phyloP scores from a whole-genome alignment of 23 red algal genomes.

The Gracilaria gracilis region DNA sequence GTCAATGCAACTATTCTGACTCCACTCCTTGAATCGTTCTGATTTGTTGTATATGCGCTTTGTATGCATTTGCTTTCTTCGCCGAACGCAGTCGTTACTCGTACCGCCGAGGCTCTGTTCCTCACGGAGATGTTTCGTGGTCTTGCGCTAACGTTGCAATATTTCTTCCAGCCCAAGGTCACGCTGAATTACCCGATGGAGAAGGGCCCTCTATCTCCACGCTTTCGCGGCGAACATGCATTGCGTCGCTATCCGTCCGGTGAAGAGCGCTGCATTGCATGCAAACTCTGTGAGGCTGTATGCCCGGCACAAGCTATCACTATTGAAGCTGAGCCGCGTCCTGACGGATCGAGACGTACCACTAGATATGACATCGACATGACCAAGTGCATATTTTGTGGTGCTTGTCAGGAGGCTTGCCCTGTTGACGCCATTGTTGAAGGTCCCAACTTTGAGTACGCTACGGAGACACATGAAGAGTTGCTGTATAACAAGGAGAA shows the following conservation, averaged over 20 bases:
- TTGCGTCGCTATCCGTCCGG: slow-evolving; percentile 94
- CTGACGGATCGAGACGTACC: slow-evolving; percentile 96
- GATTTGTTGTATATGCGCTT: neutral
- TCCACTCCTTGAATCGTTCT: neutral
- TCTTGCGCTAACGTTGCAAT: slow-evolving; percentile 82
- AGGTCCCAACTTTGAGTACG: slow-evolving; percentile 95
- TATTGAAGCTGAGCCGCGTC: slow-evolving; percentile 98
- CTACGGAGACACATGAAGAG: slow-evolving; percentile 99
- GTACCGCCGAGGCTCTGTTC: slow-evolving; percentile 86
- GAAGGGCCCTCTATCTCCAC: slow-evolving; percentile 95
- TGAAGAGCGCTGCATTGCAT: slow-evolving; percentile 99
- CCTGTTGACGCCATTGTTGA: slow-evolving; percentile 99
- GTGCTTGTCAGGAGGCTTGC: slow-evolving; percentile 98
- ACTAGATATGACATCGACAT: slow-evolving; percentile 99
- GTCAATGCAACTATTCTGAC: neutral
- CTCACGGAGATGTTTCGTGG: slow-evolving; percentile 96
- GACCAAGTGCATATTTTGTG: slow-evolving; percentile 99
- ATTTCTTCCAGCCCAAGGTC: slow-evolving; percentile 94
- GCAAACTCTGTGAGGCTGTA: slow-evolving; percentile 97
- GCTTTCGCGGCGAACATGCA: slow-evolving; percentile 99
- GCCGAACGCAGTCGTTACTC: slow-evolving; percentile 48
- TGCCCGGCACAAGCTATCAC: slow-evolving; percentile 99
- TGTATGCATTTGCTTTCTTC: neutral
- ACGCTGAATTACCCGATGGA: slow-evolving; percentile 98
- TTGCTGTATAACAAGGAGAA: slow-evolving; percentile 99